Percentiles rank a stretch among this genome's conserved stretches.
These are phyloP conservation scores for Coemansia sp. DNA, from an alignment of 192 early-diverging fungal genomes.

Conservation along the genomic window DNA sequence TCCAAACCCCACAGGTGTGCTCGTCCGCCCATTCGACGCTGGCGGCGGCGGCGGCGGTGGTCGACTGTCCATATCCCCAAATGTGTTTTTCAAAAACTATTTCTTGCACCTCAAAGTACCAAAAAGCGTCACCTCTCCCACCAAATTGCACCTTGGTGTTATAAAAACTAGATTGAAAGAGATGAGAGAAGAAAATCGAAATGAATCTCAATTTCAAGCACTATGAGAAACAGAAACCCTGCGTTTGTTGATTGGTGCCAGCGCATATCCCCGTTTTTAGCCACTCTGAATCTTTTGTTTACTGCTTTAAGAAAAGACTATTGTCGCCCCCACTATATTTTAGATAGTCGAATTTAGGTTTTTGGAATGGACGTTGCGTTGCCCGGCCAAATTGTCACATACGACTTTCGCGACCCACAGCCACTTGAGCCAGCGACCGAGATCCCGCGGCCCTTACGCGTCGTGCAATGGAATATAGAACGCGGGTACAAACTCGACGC, in stretches of 20 bases:
- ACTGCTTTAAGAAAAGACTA: background rate
- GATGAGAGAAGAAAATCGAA: background rate
- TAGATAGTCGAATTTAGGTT: background rate
- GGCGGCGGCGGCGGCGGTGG: conserved; percentile 37
- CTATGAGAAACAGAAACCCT: background rate
- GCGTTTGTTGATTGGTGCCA: conserved; percentile 7
- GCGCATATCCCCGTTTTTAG: background rate
- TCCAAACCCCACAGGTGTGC: conserved; percentile 52
- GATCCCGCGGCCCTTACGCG: conserved; percentile 56
- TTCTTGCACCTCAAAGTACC: too few relatives aligned
- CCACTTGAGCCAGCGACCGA: background rate
- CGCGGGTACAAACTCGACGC: conserved; percentile 70
- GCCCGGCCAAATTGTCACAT: conserved; percentile 38
- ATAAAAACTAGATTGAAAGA: background rate
- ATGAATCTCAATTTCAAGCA: too few relatives aligned
- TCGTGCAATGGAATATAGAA: conserved; percentile 82
- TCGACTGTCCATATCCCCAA: conserved; percentile 21
- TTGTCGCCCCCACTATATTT: too few relatives aligned
- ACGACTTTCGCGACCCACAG: conserved; percentile 32
- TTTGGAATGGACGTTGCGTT: conserved; percentile 36
- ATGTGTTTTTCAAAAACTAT: background rate
- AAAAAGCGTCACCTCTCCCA: too few relatives aligned
- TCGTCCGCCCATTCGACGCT: conserved; percentile 18
- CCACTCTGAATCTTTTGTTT: background rate
- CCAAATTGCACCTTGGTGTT: too few relatives aligned